Evolutionary conservation across 306 rosid genomes (phyloP), one percentile per base, ranked within the genome.

Genomic region (Vicia sativa): DNA sequence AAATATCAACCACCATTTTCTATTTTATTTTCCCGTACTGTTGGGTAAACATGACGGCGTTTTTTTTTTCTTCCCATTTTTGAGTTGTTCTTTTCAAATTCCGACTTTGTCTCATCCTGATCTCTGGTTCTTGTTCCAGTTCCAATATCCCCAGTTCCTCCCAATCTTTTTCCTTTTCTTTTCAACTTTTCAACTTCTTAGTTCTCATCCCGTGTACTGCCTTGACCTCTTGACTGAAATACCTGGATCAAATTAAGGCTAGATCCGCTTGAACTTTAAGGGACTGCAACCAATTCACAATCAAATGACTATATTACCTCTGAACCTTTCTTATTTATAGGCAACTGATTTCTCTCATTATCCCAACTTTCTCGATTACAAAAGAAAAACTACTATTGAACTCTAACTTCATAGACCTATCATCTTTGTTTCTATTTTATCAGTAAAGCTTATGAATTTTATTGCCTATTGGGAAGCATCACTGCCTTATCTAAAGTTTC

Each of bases 391-490:
- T 7, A 16, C 1, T 48, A 16, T 48, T 48, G 10, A 48, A 48
- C 5, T 48, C 55, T 48, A 48, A 48, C 26, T 8, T 16, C 55
- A 16, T 16, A 55, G 18, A 6, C 11, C 15, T 55, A 28, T 55
- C 18, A 28, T 55, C 41, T 56, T 55, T 55, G 14, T 53, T 61
- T 61, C 65, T 54, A 56, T 70, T 70, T 62, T 63, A 34, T 31
- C 68, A 21, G 39, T 37, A 39, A 46, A 64, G 37, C 65, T 41
- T 11, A 19, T 16, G 38, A 8, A 11, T 63, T 63, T 56, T 37
- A 43, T 25, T 56, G 38, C 50, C 23, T 71, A 19, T 19, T 41
- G 29, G 38, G 42, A 69, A 62, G 62, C 31, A 66, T 66, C 68
- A 1, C 38, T 34, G 38, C 38, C 38, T 34, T 34, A 7, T 34